A percentile compares a stretch with the other conserved stretches of the same genome.
These are phyloP conservation scores for Fraxinus nigra DNA, from an alignment of 305 asterid genomes.

Conservation along the genomic window DNA sequence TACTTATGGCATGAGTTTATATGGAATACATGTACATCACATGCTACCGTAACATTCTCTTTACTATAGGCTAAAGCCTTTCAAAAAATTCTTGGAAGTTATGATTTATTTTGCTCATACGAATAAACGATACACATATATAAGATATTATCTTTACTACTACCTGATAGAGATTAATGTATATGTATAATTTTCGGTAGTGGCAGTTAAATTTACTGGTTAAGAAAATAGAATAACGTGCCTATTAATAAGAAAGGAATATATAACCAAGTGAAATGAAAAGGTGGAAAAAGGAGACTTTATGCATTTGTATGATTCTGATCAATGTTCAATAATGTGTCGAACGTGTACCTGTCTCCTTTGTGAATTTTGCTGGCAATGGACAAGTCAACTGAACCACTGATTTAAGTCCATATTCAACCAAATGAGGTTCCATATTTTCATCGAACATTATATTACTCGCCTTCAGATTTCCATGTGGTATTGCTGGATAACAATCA, in stretches of 20 bases:
- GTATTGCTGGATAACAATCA: slow-evolving; percentile 70
- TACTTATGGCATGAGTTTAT: neutral
- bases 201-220: neutral
- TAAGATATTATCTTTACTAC: neutral
- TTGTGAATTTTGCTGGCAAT: slow-evolving; percentile 22
- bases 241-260: neutral
- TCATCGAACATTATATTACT: slow-evolving; percentile 69
- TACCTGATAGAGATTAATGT: neutral
- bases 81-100: neutral
- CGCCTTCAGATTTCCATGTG: slow-evolving; percentile 74
- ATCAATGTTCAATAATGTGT: neutral
- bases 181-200: too few relatives aligned
- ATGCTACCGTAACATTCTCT: neutral
- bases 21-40: neutral
- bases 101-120: neutral
- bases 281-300: neutral
- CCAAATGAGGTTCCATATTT: slow-evolving; percentile 79
- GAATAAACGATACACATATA: neutral
- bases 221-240: neutral
- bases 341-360: slow-evolving; percentile 53
- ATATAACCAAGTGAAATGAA: neutral
- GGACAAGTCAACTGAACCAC: slow-evolving; percentile 36
- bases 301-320: neutral
- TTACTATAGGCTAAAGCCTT: neutral
- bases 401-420: slow-evolving; percentile 60